These are phyloP conservation scores for Syncephalastrum monosporum DNA, from an alignment of 371 early-diverging fungal species.

Conservation along the genomic window DNA sequence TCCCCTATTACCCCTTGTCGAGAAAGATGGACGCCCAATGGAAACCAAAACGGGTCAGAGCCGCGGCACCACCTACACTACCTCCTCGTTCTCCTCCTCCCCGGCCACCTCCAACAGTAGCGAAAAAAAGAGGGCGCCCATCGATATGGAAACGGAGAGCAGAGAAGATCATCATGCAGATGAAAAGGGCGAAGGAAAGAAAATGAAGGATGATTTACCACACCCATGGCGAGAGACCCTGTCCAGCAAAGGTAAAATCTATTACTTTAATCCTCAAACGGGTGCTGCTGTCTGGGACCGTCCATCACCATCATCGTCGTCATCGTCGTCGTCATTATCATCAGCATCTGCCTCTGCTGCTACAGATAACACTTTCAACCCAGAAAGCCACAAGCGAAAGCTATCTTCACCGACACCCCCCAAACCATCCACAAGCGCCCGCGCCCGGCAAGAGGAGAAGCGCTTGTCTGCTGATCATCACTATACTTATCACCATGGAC, in stretches of 20 bases:
- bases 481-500: too few species aligned
- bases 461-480: too few species aligned
- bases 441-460: too few species aligned
- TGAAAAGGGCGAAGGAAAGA: background rate
- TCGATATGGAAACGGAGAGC: background rate
- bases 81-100: too few species aligned
- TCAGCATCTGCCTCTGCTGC: too few species aligned
- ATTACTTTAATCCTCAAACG: constrained; percentile 18
- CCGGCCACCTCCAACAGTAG: background rate
- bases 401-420: too few species aligned
- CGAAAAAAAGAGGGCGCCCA: background rate
- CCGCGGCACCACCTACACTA: too few species aligned
- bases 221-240: constrained; percentile 11
- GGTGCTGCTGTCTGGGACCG: constrained; percentile 11
- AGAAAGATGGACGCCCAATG: constrained; percentile 1
- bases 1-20: background rate
- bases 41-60: background rate
- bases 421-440: too few species aligned
- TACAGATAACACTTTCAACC: too few species aligned
- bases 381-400: too few species aligned
- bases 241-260: constrained; percentile 15
- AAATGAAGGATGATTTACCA: constrained; percentile 4
- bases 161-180: background rate
- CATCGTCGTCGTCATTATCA: too few species aligned
- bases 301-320: background rate